These are phyloP conservation scores for Mucor lusitanicus DNA, from an alignment of 371 early-diverging fungal genomes.

Conservation along the genomic window DNA sequence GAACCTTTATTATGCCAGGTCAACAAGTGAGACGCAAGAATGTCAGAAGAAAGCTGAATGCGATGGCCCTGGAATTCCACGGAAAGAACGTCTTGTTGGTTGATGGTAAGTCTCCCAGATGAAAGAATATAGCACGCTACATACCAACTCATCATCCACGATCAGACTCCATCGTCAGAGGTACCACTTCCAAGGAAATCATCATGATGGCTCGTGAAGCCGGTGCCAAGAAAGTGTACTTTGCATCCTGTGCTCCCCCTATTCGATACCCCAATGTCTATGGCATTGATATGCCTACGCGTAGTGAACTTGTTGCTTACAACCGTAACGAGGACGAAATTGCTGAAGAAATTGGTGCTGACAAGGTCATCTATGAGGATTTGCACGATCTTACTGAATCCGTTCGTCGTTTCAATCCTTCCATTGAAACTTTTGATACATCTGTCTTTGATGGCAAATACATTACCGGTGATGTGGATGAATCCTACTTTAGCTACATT, in stretches of 20 bases:
- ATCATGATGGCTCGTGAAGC: slow-evolving; percentile 97
- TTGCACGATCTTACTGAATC: slow-evolving; percentile 82
- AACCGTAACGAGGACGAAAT: slow-evolving; percentile 79
- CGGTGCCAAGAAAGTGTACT: slow-evolving; percentile 97
- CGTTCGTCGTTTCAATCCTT: slow-evolving; percentile 80
- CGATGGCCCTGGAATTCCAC: slow-evolving; percentile 95
- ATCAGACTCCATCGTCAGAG: slow-evolving; percentile 94
- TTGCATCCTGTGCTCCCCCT: slow-evolving; percentile 96
- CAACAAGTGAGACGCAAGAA: slow-evolving; percentile 88
- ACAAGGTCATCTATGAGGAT: slow-evolving; percentile 89
- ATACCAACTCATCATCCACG: neutral
- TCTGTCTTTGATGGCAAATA: slow-evolving; percentile 95
- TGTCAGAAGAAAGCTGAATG: slow-evolving; percentile 96
- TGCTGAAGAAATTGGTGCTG: slow-evolving; percentile 89
- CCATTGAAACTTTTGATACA: slow-evolving; percentile 84
- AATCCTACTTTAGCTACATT: slow-evolving; percentile 78
- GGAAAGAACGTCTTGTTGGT: slow-evolving; percentile 95
- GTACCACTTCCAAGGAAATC: slow-evolving; percentile 97
- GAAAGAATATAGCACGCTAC: neutral
- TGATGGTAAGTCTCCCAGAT: slow-evolving; percentile 69
- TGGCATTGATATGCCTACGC: slow-evolving; percentile 98
- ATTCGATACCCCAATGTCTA: slow-evolving; percentile 97
- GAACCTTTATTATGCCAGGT: slow-evolving; percentile 99
- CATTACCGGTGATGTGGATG: slow-evolving; percentile 84
- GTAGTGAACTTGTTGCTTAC: slow-evolving; percentile 88